Base-by-base conservation (phyloP, 345 rosid species). In the Hirschfeldia incana region DNA sequence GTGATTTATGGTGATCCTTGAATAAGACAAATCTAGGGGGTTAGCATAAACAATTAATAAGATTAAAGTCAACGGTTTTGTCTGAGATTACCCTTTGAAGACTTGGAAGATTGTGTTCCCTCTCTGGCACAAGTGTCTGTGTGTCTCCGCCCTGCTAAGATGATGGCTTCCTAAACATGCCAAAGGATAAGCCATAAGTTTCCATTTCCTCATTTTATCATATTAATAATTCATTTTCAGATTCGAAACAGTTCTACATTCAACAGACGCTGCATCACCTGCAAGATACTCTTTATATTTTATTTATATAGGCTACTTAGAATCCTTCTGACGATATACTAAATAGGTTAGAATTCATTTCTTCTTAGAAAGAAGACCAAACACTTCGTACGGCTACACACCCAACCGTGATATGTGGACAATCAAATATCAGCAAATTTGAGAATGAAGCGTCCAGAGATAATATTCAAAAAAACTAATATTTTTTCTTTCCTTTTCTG, bases 31-130 rank as follows among this genome's bases (percentile, higher is more conserved):
- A 71, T 65, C 51, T 15, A 73, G 66, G 55, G 77, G 67, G 39
- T 66, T 72, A 78, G 4, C 1, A 65, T 66, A 9, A 73, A 78
- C 29, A 59, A 73, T 32, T 73, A 73, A 73, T 78, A 59, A 32
- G 1, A 57, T 33, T 4, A 72, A 78, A 78, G 82, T 78, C 82
- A 78, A 78, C 73, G 73, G 73, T 78, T 73, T 78, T 13, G 82
- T 73, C 55, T 73, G 82, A 59, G 82, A 46, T 78, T 78, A 72
- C 77, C 82, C 82, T 73, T 78, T 78, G 72, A 78, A 78, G 82
- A 67, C 77, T 67, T 72, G 76, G 77, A 78, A 73, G 69, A 72
- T 73, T 58, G 77, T 72, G 73, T 78, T 72, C 62, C 77, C 63
- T 78, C 68, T 59, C 77, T 78, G 77, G 77, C 82, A 78, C 74